Base-by-base conservation (phyloP, 176 grass and related monocot genomes). In the Themeda triandra region DNA sequence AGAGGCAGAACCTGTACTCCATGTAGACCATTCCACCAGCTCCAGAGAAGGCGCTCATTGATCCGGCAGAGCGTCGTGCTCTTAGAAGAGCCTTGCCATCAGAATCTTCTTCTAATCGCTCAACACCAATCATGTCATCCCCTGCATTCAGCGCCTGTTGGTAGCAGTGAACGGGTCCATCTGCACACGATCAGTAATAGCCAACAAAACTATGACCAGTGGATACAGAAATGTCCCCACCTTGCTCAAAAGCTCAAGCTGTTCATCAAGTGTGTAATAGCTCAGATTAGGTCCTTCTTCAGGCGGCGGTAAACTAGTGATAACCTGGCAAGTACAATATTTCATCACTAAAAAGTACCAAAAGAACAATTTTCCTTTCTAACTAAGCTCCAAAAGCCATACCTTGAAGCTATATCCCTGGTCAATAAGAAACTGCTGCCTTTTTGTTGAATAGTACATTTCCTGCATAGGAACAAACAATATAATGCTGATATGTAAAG, bases 371-470 rank as follows among this genome's bases (percentile, higher is more conserved):
- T 17, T 66, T 59, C 6, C 54, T 6, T 67, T 32, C 13, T 4
- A 85, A 63, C 17, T 77, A 73, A 78, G 41, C 4, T 58, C 48
- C 10, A 65, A 39, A 82, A 68, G 32, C 6, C 21, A 78, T 86
- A 98, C 96, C 96, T 98, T 98, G 82, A 98, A 98, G 81, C 96
- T 98, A 86, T 98, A 95, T 77, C 96, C 96, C 78, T 98, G 96
- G 79, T 98, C 96, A 69, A 98, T 92, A 76, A 98, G 90, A 83
- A 98, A 98, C 64, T 98, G 96, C 71, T 98, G 96, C 73, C 96
- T 98, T 87, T 98, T 98, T 67, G 92, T 98, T 80, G 96, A 98
- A 35, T 95, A 98, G 81, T 98, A 98, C 96, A 98, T 98, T 83
- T 98, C 96, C 96, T 98, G 73, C 53, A 75, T 51, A 15, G 28